These are phyloP conservation scores for Isoetes taiwanensis DNA, from an alignment of 75 land plant species.

Conservation along the genomic window DNA sequence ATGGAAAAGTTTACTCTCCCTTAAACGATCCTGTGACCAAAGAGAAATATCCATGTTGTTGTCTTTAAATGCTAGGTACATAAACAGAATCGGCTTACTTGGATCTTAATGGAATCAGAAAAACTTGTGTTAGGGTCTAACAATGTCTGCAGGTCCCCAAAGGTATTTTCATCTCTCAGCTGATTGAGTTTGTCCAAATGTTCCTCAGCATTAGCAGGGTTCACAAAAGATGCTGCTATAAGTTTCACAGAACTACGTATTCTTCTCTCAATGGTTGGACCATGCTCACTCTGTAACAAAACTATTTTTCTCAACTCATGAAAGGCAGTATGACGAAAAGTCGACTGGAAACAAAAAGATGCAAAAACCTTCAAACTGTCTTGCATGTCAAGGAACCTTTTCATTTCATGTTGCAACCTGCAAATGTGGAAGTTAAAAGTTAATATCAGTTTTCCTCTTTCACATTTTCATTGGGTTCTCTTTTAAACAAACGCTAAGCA, in stretches of 20 bases:
- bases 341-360: neutral
- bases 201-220: conserved; percentile 53
- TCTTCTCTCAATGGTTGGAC: conserved; percentile 35
- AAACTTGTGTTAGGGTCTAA: conserved; percentile 43
- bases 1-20: conserved; percentile 51
- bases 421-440: too few species aligned
- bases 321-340: neutral
- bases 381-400: conserved; percentile 46
- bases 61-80: neutral
- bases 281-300: conserved; percentile 40
- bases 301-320: neutral
- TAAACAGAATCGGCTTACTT: conserved; percentile 22
- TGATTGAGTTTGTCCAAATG: conserved; percentile 44
- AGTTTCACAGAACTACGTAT: conserved; percentile 24
- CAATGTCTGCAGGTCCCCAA: conserved; percentile 41
- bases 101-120: conserved; percentile 20
- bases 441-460: too few species aligned
- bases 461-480: too few species aligned
- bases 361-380: conserved; percentile 55
- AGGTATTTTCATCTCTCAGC: conserved; percentile 51
- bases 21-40: neutral
- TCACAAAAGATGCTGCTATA: conserved; percentile 53
- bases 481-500: too few species aligned
- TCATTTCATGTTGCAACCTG: conserved; percentile 81
- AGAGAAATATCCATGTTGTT: neutral